Evolutionary conservation across 345 rosid genomes (phyloP).

Genomic region (Cardamine resedifolia): DNA sequence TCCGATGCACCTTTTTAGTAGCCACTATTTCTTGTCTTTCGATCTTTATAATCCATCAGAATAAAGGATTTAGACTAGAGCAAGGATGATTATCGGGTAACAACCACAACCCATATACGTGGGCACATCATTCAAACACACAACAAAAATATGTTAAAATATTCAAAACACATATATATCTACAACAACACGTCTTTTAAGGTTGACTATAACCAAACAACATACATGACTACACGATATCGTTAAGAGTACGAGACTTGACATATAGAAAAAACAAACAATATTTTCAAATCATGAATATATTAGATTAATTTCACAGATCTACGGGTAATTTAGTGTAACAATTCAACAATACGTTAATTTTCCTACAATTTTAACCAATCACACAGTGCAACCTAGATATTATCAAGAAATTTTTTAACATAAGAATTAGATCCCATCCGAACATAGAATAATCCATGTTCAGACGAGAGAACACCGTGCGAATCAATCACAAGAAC

Average conservation of each 20-base stretch:
- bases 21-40: constrained; percentile 6
- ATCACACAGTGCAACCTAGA: not conserved
- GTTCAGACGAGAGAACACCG: constrained; percentile 12
- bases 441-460: constrained; percentile 22
- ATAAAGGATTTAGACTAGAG: constrained; percentile 39
- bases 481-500: constrained; percentile 35
- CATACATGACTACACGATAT: constrained; percentile 13
- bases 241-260: not conserved
- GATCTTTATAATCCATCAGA: constrained; percentile 42
- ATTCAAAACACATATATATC: not conserved
- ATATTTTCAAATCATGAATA: not conserved
- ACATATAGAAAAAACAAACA: too few relatives aligned
- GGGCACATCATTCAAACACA: not conserved
- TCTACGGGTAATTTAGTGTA: not conserved
- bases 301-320: not conserved
- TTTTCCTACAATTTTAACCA: not conserved
- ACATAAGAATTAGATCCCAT: not conserved
- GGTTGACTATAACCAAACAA: constrained; percentile 23
- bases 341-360: not conserved
- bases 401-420: not conserved
- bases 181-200: constrained; percentile 19
- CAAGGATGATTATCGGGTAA: not conserved
- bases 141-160: not conserved
- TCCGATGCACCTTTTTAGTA: constrained; percentile 17
- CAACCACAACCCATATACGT: constrained; percentile 29